Base-by-base conservation (phyloP, 148 eudicot species). In the Simmondsia chinensis region DNA sequence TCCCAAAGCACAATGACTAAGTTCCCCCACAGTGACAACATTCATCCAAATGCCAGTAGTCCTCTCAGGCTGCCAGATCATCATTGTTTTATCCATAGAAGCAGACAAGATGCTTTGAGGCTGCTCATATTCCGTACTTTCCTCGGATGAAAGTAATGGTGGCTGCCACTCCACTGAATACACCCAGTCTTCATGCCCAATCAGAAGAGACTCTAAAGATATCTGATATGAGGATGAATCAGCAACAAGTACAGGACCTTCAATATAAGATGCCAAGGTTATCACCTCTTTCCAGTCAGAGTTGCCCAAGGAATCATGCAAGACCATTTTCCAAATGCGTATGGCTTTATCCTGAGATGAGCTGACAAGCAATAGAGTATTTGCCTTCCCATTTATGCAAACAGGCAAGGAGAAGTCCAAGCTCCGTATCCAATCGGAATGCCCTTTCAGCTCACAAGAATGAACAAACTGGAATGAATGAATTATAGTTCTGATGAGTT, bases 151-250 rank as follows among this genome's bases (percentile, higher is more conserved):
- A 49, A 28, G 23, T 33, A 50, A 46, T 37, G 95, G 94, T 21
- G 97, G 93, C 44, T 89, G 82, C 97, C 97, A 89, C 66, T 78
- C 78, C 39, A 89, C 95, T 33, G 95, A 89, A 57, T 89, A 89
- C 11, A 89, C 95, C 97, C 97, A 89, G 65, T 89, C 97, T 51
- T 89, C 97, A 57, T 89, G 97, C 28, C 97, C 97, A 65, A 89
- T 79, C 19, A 89, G 87, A 28, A 89, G 82, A 46, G 97, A 89
- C 45, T 89, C 97, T 38, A 89, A 56, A 20, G 93, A 85, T 43
- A 82, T 68, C 46, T 89, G 95, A 52, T 78, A 89, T 30, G 88
- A 73, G 46, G 55, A 61, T 38, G 81, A 55, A 52, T 83, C 95
- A 28, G 74, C 77, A 57, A 50, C 50, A 51, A 89, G 67, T 14